A percentile compares a stretch with the other conserved stretches of the same genome.
Conservation (phyloP, 2,329 filamentous ascomycete genomes). For the Xylariaceae sp. region DNA sequence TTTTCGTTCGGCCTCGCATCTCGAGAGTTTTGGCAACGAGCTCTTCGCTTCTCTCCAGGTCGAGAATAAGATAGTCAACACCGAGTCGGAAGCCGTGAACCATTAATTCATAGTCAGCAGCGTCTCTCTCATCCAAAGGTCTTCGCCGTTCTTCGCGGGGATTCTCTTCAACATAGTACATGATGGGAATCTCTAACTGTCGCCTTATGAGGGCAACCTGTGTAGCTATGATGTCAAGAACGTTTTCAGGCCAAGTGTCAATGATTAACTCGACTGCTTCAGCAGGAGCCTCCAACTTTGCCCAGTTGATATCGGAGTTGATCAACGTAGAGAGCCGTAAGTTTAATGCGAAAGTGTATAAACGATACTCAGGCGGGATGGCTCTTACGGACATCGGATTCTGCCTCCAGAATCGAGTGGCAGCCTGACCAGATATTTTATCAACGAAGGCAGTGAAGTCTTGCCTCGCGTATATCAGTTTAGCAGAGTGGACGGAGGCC, state of each 20-base stretch:
- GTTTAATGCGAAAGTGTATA: slow-evolving; percentile 58
- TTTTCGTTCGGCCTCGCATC: slow-evolving; percentile 53
- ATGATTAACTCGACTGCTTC: slow-evolving; percentile 59
- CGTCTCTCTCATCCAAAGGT: slow-evolving; percentile 35
- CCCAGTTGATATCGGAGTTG: slow-evolving; percentile 46
- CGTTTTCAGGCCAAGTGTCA: slow-evolving; percentile 51
- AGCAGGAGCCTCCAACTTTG: slow-evolving; percentile 52
- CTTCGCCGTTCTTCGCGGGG: slow-evolving; percentile 41
- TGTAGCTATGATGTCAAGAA: slow-evolving; percentile 47
- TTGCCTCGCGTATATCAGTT: slow-evolving; percentile 55
- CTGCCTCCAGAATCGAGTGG: slow-evolving; percentile 50
- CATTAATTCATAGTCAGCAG: slow-evolving; percentile 53
- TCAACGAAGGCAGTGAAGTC: slow-evolving; percentile 59
- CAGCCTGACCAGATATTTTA: slow-evolving; percentile 50
- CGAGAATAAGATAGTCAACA: slow-evolving; percentile 62
- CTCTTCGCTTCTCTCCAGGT: slow-evolving; percentile 53
- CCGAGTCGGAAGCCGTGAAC: slow-evolving; percentile 62
- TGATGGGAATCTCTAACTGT: slow-evolving; percentile 52
- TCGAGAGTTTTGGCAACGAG: slow-evolving; percentile 47
- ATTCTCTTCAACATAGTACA: slow-evolving; percentile 53
- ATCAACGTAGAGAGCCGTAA: slow-evolving; percentile 59
- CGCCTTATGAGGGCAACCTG: slow-evolving; percentile 56
- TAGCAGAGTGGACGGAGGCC: slow-evolving; percentile 51
- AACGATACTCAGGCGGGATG: slow-evolving; percentile 54
- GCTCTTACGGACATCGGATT: slow-evolving; percentile 59